phyloP scores from a whole-genome alignment of 306 rosid species.

The Quillaja saponaria region DNA sequence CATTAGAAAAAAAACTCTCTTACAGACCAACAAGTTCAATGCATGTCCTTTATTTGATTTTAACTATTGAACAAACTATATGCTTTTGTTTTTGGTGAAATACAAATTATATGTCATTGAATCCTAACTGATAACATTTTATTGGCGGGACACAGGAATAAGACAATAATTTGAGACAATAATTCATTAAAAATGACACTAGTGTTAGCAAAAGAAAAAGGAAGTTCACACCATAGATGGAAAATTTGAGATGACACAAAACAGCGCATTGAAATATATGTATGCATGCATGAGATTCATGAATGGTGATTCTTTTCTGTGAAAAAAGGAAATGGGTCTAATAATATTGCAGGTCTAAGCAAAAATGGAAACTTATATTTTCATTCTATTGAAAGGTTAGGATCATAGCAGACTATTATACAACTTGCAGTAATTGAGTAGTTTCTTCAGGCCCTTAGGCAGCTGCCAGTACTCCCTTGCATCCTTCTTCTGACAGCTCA shows the following conservation, averaged over 20 bases:
- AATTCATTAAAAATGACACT: too few relatives aligned
- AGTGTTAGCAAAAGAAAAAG: too few relatives aligned
- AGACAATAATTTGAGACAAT: too few relatives aligned
- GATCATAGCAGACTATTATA: conserved; percentile 9
- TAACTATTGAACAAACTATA: too few relatives aligned
- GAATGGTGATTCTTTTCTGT: not conserved
- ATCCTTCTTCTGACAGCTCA: conserved; percentile 8
- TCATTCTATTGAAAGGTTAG: not conserved
- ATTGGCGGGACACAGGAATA: too few relatives aligned
- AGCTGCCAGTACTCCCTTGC: not conserved
- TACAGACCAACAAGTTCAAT: not conserved
- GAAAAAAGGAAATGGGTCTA: conserved; percentile 1
- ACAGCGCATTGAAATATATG: not conserved
- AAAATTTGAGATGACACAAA: too few relatives aligned
- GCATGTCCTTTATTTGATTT: too few relatives aligned
- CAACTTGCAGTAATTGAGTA: not conserved
- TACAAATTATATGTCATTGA: too few relatives aligned
- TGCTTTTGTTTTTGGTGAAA: too few relatives aligned
- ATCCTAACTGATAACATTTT: too few relatives aligned
- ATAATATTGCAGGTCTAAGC: conserved; percentile 4
- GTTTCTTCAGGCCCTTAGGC: conserved; percentile 15
- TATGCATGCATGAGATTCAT: not conserved
- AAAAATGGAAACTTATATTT: not conserved
- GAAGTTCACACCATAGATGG: too few relatives aligned
- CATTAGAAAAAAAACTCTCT: not conserved